Conservation (phyloP, 352 stramenopile species). For the Blastocystis hominis region DNA sequence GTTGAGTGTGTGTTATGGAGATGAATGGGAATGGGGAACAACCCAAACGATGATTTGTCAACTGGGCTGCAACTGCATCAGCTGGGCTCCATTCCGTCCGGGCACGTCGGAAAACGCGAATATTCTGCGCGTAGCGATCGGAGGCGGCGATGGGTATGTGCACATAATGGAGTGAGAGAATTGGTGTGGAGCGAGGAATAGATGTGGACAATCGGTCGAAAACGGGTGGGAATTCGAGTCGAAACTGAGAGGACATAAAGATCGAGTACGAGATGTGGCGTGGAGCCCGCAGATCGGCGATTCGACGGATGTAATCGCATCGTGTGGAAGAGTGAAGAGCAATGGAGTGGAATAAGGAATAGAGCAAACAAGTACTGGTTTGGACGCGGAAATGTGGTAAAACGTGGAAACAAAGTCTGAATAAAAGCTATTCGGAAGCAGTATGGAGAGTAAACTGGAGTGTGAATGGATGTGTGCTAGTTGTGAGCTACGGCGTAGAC, state of each 20-base stretch:
- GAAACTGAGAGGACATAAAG: slow-evolving; percentile 67
- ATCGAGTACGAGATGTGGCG: slow-evolving; percentile 85
- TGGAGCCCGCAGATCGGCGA: slow-evolving; percentile 85
- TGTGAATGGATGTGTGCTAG: slow-evolving; percentile 90
- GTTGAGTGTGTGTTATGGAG: slow-evolving; percentile 57
- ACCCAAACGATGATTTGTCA: slow-evolving; percentile 71
- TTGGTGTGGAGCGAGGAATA: not conserved
- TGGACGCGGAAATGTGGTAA: slow-evolving; percentile 79
- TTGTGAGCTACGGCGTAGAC: slow-evolving; percentile 88
- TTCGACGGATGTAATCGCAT: slow-evolving; percentile 83
- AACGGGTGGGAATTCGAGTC: slow-evolving; percentile 49
- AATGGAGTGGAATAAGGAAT: slow-evolving; percentile 3
- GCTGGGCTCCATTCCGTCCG: slow-evolving; percentile 80
- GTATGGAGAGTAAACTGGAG: slow-evolving; percentile 97
- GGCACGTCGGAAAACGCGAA: slow-evolving; percentile 63
- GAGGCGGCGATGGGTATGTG: slow-evolving; percentile 90
- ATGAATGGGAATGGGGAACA: slow-evolving; percentile 77
- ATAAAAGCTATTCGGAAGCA: slow-evolving; percentile 84
- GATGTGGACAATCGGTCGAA: slow-evolving; percentile 26
- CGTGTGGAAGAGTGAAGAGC: slow-evolving; percentile 62
- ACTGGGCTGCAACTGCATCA: slow-evolving; percentile 88
- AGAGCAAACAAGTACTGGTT: slow-evolving; percentile 76
- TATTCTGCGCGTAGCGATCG: slow-evolving; percentile 77
- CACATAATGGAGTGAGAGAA: slow-evolving; percentile 78
- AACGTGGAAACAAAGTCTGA: slow-evolving; percentile 64